Evolutionary conservation across 345 rosid species (phyloP).

Genomic region (Salix viminalis): DNA sequence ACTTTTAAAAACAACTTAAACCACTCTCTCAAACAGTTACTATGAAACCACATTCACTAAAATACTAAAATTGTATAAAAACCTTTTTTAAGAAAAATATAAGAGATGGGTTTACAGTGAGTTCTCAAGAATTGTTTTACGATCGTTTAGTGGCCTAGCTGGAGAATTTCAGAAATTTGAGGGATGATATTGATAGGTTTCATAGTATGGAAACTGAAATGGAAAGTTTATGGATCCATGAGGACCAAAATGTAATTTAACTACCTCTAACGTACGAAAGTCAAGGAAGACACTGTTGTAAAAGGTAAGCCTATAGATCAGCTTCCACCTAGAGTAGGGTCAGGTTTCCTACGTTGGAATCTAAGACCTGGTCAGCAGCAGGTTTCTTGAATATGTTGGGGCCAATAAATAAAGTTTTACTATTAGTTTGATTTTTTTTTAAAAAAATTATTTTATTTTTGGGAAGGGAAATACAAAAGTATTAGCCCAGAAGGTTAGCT

Average conservation of each 20-base stretch:
- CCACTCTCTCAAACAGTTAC: fast-evolving
- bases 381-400: not conserved
- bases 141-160: too few relatives aligned
- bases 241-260: not conserved
- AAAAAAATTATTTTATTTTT: not conserved
- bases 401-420: slow-evolving; percentile 5
- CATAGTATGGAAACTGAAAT: not conserved
- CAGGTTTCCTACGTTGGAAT: slow-evolving; percentile 39
- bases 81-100: too few relatives aligned
- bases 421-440: not conserved
- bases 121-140: not conserved
- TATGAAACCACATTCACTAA: too few relatives aligned
- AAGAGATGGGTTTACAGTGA: not conserved
- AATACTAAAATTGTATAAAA: too few relatives aligned
- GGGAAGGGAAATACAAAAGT: not conserved
- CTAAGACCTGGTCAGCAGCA: slow-evolving; percentile 15
- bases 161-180: too few relatives aligned
- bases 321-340: slow-evolving; percentile 34
- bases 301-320: not conserved
- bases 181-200: not conserved
- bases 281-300: not conserved
- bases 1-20: too few relatives aligned
- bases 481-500: not conserved
- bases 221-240: not conserved
- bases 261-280: not conserved